Evolutionary conservation across 208 protist species (phyloP).

Genomic region (Acanthamoeba culbertsoni): DNA sequence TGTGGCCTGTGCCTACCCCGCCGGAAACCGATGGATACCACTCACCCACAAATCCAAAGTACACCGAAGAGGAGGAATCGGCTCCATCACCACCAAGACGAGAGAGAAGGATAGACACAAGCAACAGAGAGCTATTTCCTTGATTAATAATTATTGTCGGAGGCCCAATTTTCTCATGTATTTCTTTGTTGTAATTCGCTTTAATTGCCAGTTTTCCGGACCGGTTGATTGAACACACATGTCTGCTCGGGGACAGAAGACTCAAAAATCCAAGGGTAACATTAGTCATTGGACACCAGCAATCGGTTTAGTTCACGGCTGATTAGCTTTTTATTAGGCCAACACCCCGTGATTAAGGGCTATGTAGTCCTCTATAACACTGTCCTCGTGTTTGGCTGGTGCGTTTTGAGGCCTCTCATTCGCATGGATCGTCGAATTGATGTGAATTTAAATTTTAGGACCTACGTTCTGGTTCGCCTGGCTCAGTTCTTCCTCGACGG

Average conservation of each 20-base stretch:
- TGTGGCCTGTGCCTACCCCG: neutral
- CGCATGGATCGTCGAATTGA: neutral
- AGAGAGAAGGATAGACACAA: no score
- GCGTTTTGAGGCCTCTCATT: neutral
- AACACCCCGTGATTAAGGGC: neutral
- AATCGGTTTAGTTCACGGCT: neutral
- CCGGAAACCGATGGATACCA: neutral
- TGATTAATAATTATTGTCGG: neutral
- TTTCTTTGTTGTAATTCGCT: neutral
- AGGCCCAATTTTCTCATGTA: no score
- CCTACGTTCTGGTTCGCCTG: neutral
- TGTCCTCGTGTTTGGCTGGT: neutral
- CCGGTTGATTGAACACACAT: no score
- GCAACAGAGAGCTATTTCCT: no score
- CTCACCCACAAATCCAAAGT: neutral
- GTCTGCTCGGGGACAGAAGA: neutral
- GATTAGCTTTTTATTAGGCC: neutral
- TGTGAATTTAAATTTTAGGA: neutral
- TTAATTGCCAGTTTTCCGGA: neutral
- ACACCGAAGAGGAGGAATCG: neutral
- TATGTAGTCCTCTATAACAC: conserved; percentile 2
- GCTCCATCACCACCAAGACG: no score
- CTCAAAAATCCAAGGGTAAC: neutral
- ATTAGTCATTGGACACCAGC: neutral
- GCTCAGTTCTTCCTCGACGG: neutral